Evolutionary conservation across 805 yeast species (phyloP).

Genomic region (Ogataea populi-albae): DNA sequence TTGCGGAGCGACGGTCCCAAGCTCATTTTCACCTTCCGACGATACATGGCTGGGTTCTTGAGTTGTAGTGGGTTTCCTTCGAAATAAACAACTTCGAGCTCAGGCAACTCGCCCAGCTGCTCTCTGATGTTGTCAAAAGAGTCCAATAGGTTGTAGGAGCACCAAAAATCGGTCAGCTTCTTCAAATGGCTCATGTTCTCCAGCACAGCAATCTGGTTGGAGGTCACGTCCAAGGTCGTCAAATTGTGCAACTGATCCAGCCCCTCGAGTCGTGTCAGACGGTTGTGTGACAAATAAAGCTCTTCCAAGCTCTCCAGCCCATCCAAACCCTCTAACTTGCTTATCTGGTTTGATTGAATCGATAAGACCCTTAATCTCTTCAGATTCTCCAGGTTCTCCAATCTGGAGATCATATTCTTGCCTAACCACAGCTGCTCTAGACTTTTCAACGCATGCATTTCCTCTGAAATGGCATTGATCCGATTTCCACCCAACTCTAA

Average conservation of each 20-base stretch:
- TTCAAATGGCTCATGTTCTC: constrained; percentile 63
- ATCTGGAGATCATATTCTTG: constrained; percentile 66
- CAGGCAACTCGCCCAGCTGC: constrained; percentile 59
- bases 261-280: constrained; percentile 69
- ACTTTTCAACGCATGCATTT: constrained; percentile 50
- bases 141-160: constrained; percentile 70
- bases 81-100: constrained; percentile 83
- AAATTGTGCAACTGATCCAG: constrained; percentile 68
- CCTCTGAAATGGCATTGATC: constrained; percentile 54
- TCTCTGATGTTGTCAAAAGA: constrained; percentile 66
- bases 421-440: constrained; percentile 89
- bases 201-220: constrained; percentile 61
- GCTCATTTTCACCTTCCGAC: constrained; percentile 75
- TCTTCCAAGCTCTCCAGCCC: constrained; percentile 72
- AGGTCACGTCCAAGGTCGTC: constrained; percentile 75
- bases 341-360: constrained; percentile 81
- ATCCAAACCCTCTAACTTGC: constrained; percentile 79
- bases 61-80: constrained; percentile 90
- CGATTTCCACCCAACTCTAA: constrained; percentile 91
- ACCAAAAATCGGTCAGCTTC: constrained; percentile 91
- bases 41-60: constrained; percentile 71
- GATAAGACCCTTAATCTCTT: constrained; percentile 70
- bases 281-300: constrained; percentile 83
- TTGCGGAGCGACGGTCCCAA: constrained; percentile 71
- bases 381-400: constrained; percentile 62